phyloP scores from a whole-genome alignment of 345 rosid genomes.

The Geranium rotundifolium region DNA sequence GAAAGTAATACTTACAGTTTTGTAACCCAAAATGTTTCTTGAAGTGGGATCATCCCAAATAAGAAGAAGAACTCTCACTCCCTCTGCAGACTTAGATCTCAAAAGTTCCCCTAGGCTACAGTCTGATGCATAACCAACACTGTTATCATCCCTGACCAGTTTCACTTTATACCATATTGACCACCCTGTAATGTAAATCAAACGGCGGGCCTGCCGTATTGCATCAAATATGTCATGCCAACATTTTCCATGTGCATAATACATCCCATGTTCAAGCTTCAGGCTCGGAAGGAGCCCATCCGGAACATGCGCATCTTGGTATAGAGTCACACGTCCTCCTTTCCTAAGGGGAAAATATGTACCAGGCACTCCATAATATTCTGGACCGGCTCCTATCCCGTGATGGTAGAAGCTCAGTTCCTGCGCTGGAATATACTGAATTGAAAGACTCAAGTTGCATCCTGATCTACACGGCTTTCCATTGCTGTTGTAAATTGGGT shows the following conservation, averaged over 20 bases:
- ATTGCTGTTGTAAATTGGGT: conserved; percentile 39
- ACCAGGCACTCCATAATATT: conserved; percentile 69
- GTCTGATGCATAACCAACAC: conserved; percentile 25
- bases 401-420: conserved; percentile 47
- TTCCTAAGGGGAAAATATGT: conserved; percentile 90
- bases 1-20: conserved; percentile 41
- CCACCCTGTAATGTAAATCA: conserved; percentile 92
- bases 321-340: conserved; percentile 72
- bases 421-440: conserved; percentile 68
- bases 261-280: conserved; percentile 47
- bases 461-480: conserved; percentile 83
- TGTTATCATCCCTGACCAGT: conserved; percentile 40
- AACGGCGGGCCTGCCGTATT: conserved; percentile 61
- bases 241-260: conserved; percentile 74
- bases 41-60: conserved; percentile 99
- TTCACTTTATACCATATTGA: conserved; percentile 86
- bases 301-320: conserved; percentile 94
- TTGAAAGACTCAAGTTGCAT: conserved; percentile 45
- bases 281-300: conserved; percentile 66
- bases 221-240: conserved; percentile 86
- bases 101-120: conserved; percentile 69
- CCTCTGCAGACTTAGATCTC: conserved; percentile 81
- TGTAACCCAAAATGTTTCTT: conserved; percentile 71
- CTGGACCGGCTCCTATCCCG: conserved; percentile 86
- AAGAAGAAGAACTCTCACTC: conserved; percentile 90